phyloP scores from a whole-genome alignment of 129 eudicot species.

The Flaveria brownii region DNA sequence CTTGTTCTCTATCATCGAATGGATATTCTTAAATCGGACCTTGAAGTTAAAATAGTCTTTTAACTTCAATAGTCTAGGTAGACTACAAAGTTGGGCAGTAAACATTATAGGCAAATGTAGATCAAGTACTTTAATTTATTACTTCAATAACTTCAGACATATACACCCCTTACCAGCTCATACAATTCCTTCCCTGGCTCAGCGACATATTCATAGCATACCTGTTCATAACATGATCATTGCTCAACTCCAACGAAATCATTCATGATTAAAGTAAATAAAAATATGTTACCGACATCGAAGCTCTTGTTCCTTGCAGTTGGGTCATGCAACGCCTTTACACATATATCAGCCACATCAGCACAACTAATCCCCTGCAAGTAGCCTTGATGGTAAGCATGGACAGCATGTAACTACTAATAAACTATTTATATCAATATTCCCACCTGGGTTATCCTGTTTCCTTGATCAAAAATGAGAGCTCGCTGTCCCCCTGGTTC shows the following conservation, averaged over 20 bases:
- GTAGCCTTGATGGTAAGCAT: conserved; percentile 15
- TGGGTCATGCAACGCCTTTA: conserved; percentile 95
- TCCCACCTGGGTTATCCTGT: conserved; percentile 89
- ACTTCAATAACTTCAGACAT: background rate
- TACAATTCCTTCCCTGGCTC: conserved; percentile 93
- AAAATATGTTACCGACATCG: conserved; percentile 58
- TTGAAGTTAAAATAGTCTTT: background rate
- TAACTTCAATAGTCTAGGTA: too few relatives aligned
- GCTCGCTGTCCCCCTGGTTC: conserved; percentile 99
- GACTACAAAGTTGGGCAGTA: too few relatives aligned
- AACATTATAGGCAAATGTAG: background rate
- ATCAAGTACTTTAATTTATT: background rate
- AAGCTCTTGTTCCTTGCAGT: conserved; percentile 98
- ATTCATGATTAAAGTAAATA: conserved; percentile 5
- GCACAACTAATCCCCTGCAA: conserved; percentile 96
- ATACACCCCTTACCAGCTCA: conserved; percentile 66
- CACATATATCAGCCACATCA: conserved; percentile 98
- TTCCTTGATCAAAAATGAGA: conserved; percentile 96
- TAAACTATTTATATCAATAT: conserved; percentile 4
- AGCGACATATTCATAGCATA: conserved; percentile 92
- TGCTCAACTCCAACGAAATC: conserved; percentile 13
- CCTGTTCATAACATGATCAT: conserved; percentile 47
- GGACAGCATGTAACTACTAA: background rate
- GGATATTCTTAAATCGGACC: background rate
- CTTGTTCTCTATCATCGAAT: background rate